Conservation (phyloP, 345 rosid species). For the Eucalyptus tenuipes region DNA sequence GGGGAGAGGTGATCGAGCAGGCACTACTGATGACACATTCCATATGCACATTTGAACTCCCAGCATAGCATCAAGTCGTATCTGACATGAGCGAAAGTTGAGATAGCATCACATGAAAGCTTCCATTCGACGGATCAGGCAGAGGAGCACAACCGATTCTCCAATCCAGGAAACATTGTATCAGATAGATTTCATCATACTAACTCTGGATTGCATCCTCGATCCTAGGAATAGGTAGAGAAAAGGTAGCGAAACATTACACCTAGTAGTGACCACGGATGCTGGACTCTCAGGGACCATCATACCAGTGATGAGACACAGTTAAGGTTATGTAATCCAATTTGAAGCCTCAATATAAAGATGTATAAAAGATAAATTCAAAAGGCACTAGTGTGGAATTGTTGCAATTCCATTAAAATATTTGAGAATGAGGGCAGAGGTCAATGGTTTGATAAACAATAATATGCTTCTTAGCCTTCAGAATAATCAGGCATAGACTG, state of each 20-base stretch:
- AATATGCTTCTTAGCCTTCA: neutral
- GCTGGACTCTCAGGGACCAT: neutral
- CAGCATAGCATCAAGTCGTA: neutral
- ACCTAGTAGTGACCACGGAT: neutral
- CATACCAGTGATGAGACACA: neutral
- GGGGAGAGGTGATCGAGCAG: neutral
- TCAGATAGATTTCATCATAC: neutral
- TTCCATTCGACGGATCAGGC: neutral
- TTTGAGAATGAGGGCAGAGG: neutral
- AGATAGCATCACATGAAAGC: neutral
- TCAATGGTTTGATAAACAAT: neutral
- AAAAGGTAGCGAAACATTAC: neutral
- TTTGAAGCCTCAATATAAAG: neutral
- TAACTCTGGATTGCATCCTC: neutral
- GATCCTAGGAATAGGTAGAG: neutral
- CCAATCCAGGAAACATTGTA: neutral
- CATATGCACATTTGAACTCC: neutral
- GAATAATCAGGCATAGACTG: neutral
- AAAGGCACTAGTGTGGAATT: neutral
- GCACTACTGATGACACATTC: neutral
- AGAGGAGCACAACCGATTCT: neutral
- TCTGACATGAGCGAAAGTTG: neutral
- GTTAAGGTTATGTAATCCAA: neutral
- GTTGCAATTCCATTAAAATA: neutral
- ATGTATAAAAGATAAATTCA: neutral